Evolutionary conservation across 2,329 filamentous ascomycete genomes (phyloP), one percentile per base, ranked within the genome.

Genomic region (Ascochyta clinopodiicola): DNA sequence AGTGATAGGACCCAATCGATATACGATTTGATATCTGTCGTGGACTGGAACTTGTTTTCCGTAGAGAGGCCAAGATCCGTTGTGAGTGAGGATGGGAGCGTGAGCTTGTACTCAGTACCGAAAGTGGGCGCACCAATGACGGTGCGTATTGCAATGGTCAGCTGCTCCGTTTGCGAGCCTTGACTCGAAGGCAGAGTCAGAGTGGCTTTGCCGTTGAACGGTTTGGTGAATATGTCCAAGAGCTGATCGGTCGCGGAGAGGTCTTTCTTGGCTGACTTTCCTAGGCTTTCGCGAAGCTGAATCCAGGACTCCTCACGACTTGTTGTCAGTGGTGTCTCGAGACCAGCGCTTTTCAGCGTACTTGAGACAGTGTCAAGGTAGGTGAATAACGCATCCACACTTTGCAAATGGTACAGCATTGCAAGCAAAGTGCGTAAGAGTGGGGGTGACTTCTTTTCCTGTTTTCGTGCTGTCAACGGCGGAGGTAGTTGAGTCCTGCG

Each of bases 401-500:
- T 71, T 4, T 68, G 63, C 5, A 76, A 59, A 57, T 88, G 85
- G 46, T 83, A 78, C 12, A 86, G 71, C 37, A 83, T 79, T 3
- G 79, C 78, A 15, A 86, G 73, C 6, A 88, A 72, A 2, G 86
- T 84, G 12, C 85, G 82, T 17, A 90, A 73, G 21, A 90, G 78
- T n/a, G 79, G 76, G 47, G 86, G 82, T 39, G 84, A 77, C 2
- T 79, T 80, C 6, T 75, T 77, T 21, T 81, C 71, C 32, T 80
- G 78, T 56, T 81, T 82, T 46, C 79, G 79, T 15, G 79, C 77
- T 9, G 80, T 78, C 56, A 87, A 69, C 6, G 87, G 83, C 7
- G 80, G 77, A 8, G 88, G 87, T 1, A 86, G 80, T 27, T 87
- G 84, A 1, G 88, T 89, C 49, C 92, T 85, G 38, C 84, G 84